Conservation (phyloP, 2,329 filamentous ascomycete genomes). For the Pestalotiopsis fici region DNA sequence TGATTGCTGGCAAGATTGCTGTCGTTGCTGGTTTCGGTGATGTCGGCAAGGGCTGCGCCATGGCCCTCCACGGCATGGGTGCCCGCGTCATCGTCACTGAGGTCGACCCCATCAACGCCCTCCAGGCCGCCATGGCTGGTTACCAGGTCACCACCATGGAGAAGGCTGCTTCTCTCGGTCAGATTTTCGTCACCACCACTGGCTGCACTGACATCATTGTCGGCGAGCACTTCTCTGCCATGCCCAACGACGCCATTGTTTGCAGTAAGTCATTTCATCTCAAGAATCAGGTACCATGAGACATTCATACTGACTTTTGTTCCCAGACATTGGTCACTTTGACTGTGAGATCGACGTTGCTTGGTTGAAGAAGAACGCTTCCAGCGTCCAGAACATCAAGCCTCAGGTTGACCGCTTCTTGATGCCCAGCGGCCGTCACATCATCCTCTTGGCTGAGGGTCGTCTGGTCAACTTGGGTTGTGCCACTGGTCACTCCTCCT, state of each 20-base stretch:
- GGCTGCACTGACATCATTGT: constrained; percentile 98
- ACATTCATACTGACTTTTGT: constrained; percentile 15
- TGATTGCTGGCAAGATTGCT: constrained; percentile 98
- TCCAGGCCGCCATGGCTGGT: constrained; percentile 96
- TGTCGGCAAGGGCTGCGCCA: constrained; percentile 97
- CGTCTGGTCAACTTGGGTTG: constrained; percentile 99
- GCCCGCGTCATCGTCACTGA: constrained; percentile 95
- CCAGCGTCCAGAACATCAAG: constrained; percentile 97
- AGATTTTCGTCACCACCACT: constrained; percentile 99
- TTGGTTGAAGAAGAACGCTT: constrained; percentile 97
- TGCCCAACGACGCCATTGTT: constrained; percentile 97
- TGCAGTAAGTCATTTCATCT: constrained; percentile 69
- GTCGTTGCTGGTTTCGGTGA: constrained; percentile 98
- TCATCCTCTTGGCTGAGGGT: constrained; percentile 97
- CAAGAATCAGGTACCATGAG: background rate
- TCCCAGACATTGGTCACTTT: constrained; percentile 95
- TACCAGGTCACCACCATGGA: constrained; percentile 99
- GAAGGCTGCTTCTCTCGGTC: constrained; percentile 82
- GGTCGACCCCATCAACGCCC: constrained; percentile 98
- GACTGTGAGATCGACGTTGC: constrained; percentile 99
- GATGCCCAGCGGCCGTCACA: constrained; percentile 91
- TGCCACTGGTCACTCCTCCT: constrained; percentile 98
- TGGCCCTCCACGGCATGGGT: constrained; percentile 96
- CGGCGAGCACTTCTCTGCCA: constrained; percentile 88
- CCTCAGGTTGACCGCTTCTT: constrained; percentile 98